Percentiles rank a stretch among this genome's conserved stretches.
Evolutionary conservation across 2,329 filamentous ascomycete genomes (phyloP).

Genomic region (Aspergillus pseudotamarii): DNA sequence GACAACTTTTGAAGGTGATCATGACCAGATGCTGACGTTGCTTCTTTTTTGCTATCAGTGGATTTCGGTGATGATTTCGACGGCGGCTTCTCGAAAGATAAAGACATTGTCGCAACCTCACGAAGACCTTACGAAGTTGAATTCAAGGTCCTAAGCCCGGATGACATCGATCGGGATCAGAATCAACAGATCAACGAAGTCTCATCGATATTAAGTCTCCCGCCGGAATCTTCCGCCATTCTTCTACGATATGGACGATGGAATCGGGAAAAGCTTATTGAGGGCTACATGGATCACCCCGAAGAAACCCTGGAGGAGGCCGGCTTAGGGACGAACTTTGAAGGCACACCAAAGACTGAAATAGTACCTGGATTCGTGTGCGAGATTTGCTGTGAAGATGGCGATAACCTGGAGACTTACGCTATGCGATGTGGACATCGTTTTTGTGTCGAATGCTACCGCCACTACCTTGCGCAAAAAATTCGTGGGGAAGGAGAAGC

Average conservation of each 20-base stretch:
- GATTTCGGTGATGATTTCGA: conserved; percentile 64
- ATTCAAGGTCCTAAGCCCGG: conserved; percentile 77
- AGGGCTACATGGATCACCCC: conserved; percentile 91
- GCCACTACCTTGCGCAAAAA: conserved; percentile 88
- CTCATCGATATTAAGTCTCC: conserved; percentile 85
- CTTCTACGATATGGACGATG: conserved; percentile 85
- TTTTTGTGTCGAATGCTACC: conserved; percentile 90
- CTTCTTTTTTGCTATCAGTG: conserved; percentile 17
- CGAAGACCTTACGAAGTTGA: conserved; percentile 80
- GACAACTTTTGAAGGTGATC: not conserved
- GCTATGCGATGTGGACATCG: conserved; percentile 94
- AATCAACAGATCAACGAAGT: conserved; percentile 86
- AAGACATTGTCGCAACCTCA: conserved; percentile 71
- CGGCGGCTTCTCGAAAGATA: conserved; percentile 66
- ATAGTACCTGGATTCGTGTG: conserved; percentile 77
- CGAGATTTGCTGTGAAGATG: conserved; percentile 96
- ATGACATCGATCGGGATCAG: conserved; percentile 83
- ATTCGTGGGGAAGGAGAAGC: conserved; percentile 95
- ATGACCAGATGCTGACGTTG: not conserved
- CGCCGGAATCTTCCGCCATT: conserved; percentile 87
- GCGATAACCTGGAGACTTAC: conserved; percentile 74
- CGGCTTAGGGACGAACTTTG: conserved; percentile 71
- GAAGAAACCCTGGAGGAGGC: conserved; percentile 80
- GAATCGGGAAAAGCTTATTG: conserved; percentile 95
- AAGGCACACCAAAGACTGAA: conserved; percentile 68